Percentiles rank a stretch among this genome's conserved stretches.
Conservation (phyloP, 2,329 filamentous ascomycete species). For the Chalara sp. region DNA sequence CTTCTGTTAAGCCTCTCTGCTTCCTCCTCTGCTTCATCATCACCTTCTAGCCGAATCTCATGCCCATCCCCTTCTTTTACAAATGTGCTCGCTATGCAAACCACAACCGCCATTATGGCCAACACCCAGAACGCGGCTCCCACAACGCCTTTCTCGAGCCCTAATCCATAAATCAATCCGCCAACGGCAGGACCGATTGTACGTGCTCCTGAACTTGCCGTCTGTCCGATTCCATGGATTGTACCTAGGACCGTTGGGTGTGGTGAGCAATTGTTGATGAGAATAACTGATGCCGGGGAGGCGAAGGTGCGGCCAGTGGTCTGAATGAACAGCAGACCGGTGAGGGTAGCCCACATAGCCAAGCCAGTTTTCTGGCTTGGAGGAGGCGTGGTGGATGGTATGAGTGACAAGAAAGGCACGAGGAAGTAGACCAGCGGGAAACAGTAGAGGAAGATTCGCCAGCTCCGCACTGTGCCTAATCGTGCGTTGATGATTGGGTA, state of each 20-base stretch:
- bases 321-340: conserved; percentile 45
- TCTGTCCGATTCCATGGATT: conserved; percentile 52
- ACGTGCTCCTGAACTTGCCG: conserved; percentile 43
- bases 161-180: conserved; percentile 54
- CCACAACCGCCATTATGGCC: conserved; percentile 45
- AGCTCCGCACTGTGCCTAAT: conserved; percentile 62
- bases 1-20: conserved; percentile 1
- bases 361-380: conserved; percentile 29
- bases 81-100: conserved; percentile 38
- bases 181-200: conserved; percentile 51
- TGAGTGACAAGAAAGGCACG: conserved; percentile 63
- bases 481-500: conserved; percentile 62
- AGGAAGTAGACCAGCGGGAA: conserved; percentile 66
- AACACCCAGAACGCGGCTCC: conserved; percentile 38
- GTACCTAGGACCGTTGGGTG: conserved; percentile 49
- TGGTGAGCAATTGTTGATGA: conserved; percentile 54
- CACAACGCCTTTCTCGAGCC: conserved; percentile 48
- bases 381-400: conserved; percentile 38
- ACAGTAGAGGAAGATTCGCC: conserved; percentile 60
- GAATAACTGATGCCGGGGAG: conserved; percentile 49
- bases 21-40: conserved; percentile 36
- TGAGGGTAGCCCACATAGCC: conserved; percentile 50
- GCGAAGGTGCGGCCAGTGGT: conserved; percentile 53
- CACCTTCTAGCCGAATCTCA: conserved; percentile 55
- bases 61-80: conserved; percentile 55